Base-by-base conservation (phyloP, 2,329 filamentous ascomycete genomes). In the Emmonsiellopsis sp. region DNA sequence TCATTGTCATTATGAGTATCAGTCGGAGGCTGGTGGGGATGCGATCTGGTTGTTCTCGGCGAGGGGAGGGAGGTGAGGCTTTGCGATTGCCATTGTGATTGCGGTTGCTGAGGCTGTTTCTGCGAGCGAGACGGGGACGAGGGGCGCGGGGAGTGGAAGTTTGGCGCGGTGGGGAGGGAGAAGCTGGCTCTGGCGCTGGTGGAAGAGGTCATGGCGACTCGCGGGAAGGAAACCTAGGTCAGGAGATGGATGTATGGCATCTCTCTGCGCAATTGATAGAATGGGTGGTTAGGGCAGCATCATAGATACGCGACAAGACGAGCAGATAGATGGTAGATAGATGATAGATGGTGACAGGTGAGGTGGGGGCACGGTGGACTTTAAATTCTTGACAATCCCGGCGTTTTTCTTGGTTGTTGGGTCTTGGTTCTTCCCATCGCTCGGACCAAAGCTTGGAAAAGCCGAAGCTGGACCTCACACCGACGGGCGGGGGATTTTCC, bases 141-240 rank as follows among this genome's bases (percentile, higher is more conserved):
- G 3, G 42, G 21, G 13, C 42, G 13, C 13, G 21, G 58, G 47
- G 63, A 53, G 51, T 68, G 64, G 51, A 68, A 62, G 52, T 59
- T 65, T 27, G 63, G 55, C 13, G 55, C 61, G 31, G 58, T 58
- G 36, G 60, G 55, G 9, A 65, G 58, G 53, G 62, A 60, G 17
- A 62, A 58, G 36, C 62, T 58, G 45, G 58, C 59, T 44, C 55
- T 55, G 37, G 60, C 55, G 21, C 55, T 45, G 74, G 73, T 36
- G 72, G 70, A 56, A 67, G 42, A 14, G 31, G 49, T 42, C n/a
- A 49, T 51, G 44, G 17, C 21, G 11, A 48, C 17, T 17, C 2
- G 17, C 17, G 21, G 56, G 63, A 60, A 64, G 5, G 21, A 27
- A 27, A 27, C 21, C 21, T 27, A 27, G 21, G 21, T 27, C 21